Base-by-base conservation (phyloP, 352 stramenopile species). In the Globisporangium paddicum region DNA sequence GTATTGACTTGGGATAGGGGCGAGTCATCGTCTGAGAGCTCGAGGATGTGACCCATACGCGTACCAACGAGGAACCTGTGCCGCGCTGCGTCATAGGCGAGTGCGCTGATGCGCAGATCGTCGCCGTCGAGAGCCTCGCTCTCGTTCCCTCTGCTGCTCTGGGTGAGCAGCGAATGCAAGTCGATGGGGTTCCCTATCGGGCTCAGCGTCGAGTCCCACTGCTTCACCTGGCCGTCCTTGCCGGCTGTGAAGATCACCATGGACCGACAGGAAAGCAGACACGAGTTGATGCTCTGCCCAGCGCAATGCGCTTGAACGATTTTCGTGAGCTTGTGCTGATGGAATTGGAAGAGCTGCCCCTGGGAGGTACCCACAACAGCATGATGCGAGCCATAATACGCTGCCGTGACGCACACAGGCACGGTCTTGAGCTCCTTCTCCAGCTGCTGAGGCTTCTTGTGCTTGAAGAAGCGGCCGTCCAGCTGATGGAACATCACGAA, bases 231-330 rank as follows among this genome's bases (percentile, higher is more conserved):
- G 0, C 82, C 85, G 48, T 91, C 83, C 54, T 90, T 92, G 0
- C 79, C 79, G 10, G 77, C 74, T 0, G 85, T 87, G 57, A 92
- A 90, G n/a, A 94, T 61, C 7, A 91, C 67, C 81, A 89, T 89
- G 0, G 81, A 85, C 30, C 79, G 72, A 49, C 73, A 93, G 0
- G 78, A 82, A 0, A 89, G 52, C 30, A 81, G 13, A 48, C 71
- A 79, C 0, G 82, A 67, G 34, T 85, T 90, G 16, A 91, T 63
- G 21, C 73, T 89, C 34, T 78, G 71, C 13, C 68, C 58, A 1
- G 67, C 52, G 14, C 70, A 74, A 37, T 94, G 85, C 0, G 85
- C 85, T 47, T 91, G 75, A 5, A 89, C 66, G 14, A 77, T 69
- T 0, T 76, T 76, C 8, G 77, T 68, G 16, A 91, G 64, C 26